A percentile compares a stretch with the other conserved stretches of the same genome.
phyloP scores from a whole-genome alignment of 345 rosid genomes.

The Triadica sebifera region DNA sequence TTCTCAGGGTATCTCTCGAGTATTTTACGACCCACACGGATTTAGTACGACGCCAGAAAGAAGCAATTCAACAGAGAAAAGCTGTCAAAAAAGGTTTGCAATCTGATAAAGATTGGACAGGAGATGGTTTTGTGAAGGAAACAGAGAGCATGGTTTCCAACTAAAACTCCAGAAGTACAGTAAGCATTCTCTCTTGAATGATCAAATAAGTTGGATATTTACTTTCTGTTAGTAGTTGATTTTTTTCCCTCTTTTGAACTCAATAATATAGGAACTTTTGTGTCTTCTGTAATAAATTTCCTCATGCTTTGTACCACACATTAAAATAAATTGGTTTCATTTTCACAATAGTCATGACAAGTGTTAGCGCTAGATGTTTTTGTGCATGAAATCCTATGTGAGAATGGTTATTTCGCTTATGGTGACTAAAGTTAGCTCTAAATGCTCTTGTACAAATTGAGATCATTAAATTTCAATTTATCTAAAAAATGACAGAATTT shows the following conservation, averaged over 20 bases:
- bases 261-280: neutral
- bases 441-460: too few relatives aligned
- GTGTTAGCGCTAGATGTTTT: too few relatives aligned
- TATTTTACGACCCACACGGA: constrained; percentile 93
- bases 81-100: constrained; percentile 71
- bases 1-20: constrained; percentile 62
- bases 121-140: constrained; percentile 94
- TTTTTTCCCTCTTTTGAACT: neutral
- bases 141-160: constrained; percentile 95
- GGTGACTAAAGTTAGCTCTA: too few relatives aligned
- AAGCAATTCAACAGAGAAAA: constrained; percentile 76
- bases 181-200: constrained; percentile 14
- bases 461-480: too few relatives aligned
- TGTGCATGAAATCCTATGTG: too few relatives aligned
- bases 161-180: constrained; percentile 30
- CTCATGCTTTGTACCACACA: neutral
- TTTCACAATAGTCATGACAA: too few relatives aligned
- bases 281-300: neutral
- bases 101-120: constrained; percentile 97
- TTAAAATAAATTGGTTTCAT: neutral
- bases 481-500: too few relatives aligned
- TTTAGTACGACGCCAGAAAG: constrained; percentile 74
- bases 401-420: too few relatives aligned
- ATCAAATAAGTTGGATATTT: constrained; percentile 11
- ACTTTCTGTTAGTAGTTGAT: constrained; percentile 7